These are phyloP conservation scores for Gloeopeniophorella convolvens DNA, from an alignment of 768 basidiomycete genomes.

Conservation along the genomic window DNA sequence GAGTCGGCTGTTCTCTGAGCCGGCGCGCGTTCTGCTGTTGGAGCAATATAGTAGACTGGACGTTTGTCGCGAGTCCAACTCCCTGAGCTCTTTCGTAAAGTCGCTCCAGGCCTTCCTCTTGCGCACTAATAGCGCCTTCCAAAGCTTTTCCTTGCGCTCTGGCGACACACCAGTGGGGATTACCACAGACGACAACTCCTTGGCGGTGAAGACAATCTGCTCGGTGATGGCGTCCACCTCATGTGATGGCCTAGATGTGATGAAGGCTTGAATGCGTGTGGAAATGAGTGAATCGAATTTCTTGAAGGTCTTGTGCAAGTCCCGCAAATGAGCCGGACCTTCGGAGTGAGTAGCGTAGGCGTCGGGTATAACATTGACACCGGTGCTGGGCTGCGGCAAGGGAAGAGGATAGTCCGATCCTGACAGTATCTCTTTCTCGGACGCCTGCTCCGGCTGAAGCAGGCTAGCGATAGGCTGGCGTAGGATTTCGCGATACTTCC, in stretches of 20 bases:
- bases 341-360: neutral
- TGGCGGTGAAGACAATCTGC: conserved; percentile 57
- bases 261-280: conserved; percentile 36
- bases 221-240: conserved; percentile 49
- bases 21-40: conserved; percentile 50
- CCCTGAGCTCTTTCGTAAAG: conserved; percentile 82
- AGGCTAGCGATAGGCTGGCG: conserved; percentile 55
- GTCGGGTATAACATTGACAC: neutral
- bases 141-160: conserved; percentile 53
- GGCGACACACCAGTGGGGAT: conserved; percentile 37
- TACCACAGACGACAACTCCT: conserved; percentile 44
- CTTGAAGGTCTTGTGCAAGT: conserved; percentile 44
- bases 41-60: conserved; percentile 63
- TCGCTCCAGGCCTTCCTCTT: conserved; percentile 92
- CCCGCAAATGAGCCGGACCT: conserved; percentile 35
- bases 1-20: conserved; percentile 55
- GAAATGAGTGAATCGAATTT: conserved; percentile 43
- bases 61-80: conserved; percentile 63
- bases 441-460: conserved; percentile 23
- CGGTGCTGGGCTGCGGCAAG: neutral
- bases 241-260: conserved; percentile 35
- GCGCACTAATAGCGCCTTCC: conserved; percentile 66
- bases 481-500: conserved; percentile 89
- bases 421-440: neutral
- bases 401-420: neutral